Conservation (phyloP, 2,329 filamentous ascomycete genomes). For the Nothophaeocryptopus gaeumannii region DNA sequence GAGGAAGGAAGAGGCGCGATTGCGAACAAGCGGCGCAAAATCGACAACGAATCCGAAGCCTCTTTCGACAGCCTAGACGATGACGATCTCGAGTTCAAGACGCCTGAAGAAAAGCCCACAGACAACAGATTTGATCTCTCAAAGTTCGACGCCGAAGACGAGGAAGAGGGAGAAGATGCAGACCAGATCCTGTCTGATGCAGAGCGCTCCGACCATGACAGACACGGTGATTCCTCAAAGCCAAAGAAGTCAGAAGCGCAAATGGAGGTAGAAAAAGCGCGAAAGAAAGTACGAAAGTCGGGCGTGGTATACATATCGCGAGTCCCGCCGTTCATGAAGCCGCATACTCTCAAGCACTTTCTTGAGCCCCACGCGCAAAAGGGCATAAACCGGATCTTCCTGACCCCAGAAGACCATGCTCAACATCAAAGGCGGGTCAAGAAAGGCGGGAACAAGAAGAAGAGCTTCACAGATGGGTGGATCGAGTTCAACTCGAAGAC, state of each 20-base stretch:
- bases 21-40: conserved; percentile 61
- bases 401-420: conserved; percentile 70
- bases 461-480: conserved; percentile 80
- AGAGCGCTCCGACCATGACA: conserved; percentile 13
- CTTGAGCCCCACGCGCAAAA: conserved; percentile 68
- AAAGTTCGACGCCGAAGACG: conserved; percentile 17
- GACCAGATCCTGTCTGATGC: conserved; percentile 22
- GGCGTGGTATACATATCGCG: conserved; percentile 82
- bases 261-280: conserved; percentile 65
- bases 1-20: conserved; percentile 63
- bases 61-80: conserved; percentile 23
- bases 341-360: conserved; percentile 70
- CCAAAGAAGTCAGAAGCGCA: conserved; percentile 49
- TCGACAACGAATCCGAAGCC: conserved; percentile 45
- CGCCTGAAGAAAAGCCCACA: not conserved
- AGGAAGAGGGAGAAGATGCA: conserved; percentile 33
- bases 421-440: conserved; percentile 65
- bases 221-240: not conserved
- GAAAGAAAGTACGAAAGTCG: conserved; percentile 66
- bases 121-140: conserved; percentile 19
- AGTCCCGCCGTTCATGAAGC: conserved; percentile 86
- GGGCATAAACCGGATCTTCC: conserved; percentile 70
- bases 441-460: conserved; percentile 78
- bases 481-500: conserved; percentile 75
- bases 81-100: conserved; percentile 14